A percentile compares a stretch with the other conserved stretches of the same genome.
Evolutionary conservation across 768 basidiomycete genomes (phyloP).

Genomic region (Macrolepiota albuminosa): DNA sequence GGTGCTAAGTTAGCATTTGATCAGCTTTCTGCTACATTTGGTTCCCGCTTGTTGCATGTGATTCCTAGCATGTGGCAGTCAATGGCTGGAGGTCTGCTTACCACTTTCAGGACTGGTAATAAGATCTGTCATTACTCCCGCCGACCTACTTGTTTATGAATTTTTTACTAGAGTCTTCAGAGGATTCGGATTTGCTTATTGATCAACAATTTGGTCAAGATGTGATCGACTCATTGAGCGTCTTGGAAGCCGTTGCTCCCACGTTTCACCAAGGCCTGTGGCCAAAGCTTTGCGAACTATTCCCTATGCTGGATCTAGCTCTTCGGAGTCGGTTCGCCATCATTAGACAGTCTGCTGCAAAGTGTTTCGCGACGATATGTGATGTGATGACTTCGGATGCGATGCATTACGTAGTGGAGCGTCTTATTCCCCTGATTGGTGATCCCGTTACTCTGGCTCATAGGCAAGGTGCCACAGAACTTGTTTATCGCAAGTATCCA

Average conservation of each 20-base stretch:
- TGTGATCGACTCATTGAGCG: slow-evolving; percentile 89
- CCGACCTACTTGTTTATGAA: background rate
- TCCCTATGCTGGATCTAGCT: slow-evolving; percentile 72
- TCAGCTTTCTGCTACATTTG: slow-evolving; percentile 74
- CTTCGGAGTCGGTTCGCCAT: slow-evolving; percentile 87
- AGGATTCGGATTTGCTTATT: slow-evolving; percentile 59
- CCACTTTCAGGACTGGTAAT: slow-evolving; percentile 64
- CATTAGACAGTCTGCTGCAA: slow-evolving; percentile 82
- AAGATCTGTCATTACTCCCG: background rate
- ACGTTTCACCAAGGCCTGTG: slow-evolving; percentile 69
- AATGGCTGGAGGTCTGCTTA: slow-evolving; percentile 74
- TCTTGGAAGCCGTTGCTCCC: slow-evolving; percentile 77
- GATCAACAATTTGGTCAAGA: slow-evolving; percentile 79
- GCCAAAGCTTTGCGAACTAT: slow-evolving; percentile 61
- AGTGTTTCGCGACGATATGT: slow-evolving; percentile 85
- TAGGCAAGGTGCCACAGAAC: slow-evolving; percentile 86
- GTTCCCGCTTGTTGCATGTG: slow-evolving; percentile 59
- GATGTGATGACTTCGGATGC: slow-evolving; percentile 80
- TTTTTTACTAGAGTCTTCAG: slow-evolving; percentile 39
- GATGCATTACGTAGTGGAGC: slow-evolving; percentile 88
- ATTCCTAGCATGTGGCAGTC: slow-evolving; percentile 97
- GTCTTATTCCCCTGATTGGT: slow-evolving; percentile 73
- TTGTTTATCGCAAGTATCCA: slow-evolving; percentile 78
- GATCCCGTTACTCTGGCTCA: slow-evolving; percentile 73
- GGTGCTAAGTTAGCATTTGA: slow-evolving; percentile 84